Percentiles rank a stretch among this genome's conserved stretches.
Conservation (phyloP, 1,284 basidiomycete species). For the Ceratobasidium sp. region DNA sequence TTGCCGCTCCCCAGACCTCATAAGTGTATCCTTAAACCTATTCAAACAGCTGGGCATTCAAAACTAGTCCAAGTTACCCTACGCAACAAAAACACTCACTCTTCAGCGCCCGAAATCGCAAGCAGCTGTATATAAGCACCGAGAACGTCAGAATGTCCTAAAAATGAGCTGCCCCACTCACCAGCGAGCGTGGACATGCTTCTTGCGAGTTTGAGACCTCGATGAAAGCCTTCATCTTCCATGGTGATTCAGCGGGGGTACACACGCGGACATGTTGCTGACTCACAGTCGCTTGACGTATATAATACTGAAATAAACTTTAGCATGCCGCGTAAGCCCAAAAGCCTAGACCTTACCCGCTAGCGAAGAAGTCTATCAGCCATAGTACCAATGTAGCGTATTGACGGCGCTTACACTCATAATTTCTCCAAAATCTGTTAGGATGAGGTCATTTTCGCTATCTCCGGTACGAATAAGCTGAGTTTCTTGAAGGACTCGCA, state of each 20-base stretch:
- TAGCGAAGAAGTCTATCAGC: conserved; percentile 19
- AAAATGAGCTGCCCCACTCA: conserved; percentile 1
- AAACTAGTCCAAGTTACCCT: conserved; percentile 12
- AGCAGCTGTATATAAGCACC: conserved; percentile 42
- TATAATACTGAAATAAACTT: conserved; percentile 68
- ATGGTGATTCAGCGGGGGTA: neutral
- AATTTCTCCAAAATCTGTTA: conserved; percentile 82
- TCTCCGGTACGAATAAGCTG: conserved; percentile 67
- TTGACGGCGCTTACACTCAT: conserved; percentile 72
- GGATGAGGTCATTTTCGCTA: conserved; percentile 61
- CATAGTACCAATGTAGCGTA: neutral
- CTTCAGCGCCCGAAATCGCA: conserved; percentile 69
- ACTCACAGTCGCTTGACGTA: conserved; percentile 73
- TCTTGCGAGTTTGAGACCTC: conserved; percentile 14
- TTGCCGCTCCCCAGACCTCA: conserved; percentile 77
- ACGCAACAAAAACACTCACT: conserved; percentile 61
- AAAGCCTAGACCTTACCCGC: conserved; percentile 42
- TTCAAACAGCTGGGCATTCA: neutral
- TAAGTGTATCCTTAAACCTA: conserved; percentile 73
- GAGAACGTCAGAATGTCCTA: neutral
- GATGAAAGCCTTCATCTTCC: conserved; percentile 34
- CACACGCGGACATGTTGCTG: neutral
- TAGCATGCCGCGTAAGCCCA: neutral
- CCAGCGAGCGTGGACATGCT: conserved; percentile 37
- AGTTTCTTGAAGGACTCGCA: conserved; percentile 68